phyloP scores from a whole-genome alignment of 495 filamentous ascomycete species.

The Polyplosphaeria fusca region DNA sequence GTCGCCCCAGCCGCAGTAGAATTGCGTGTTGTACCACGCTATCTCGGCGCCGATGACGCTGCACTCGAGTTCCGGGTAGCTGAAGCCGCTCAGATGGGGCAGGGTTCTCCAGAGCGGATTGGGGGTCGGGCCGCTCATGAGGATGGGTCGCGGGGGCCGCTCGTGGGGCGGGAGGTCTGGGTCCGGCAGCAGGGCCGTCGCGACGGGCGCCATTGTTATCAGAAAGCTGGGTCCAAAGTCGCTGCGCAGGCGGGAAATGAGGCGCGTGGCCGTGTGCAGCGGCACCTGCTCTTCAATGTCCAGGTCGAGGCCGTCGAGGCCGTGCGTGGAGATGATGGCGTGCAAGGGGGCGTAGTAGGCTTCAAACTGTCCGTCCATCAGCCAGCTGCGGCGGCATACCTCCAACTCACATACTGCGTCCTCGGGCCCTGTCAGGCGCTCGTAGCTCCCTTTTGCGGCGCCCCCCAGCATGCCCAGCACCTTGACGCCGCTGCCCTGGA shows the following conservation, averaged over 20 bases:
- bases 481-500: slow-evolving; percentile 45
- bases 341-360: slow-evolving; percentile 43
- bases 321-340: slow-evolving; percentile 36
- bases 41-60: slow-evolving; percentile 36
- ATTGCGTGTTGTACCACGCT: slow-evolving; percentile 47
- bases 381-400: slow-evolving; percentile 1
- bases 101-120: slow-evolving; percentile 29
- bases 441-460: slow-evolving; percentile 44
- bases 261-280: slow-evolving; percentile 35
- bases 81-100: slow-evolving; percentile 45
- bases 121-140: slow-evolving; percentile 9
- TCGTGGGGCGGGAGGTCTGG: slow-evolving; percentile 14
- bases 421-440: slow-evolving; percentile 39
- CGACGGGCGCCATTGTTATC: slow-evolving; percentile 46
- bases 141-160: slow-evolving; percentile 12
- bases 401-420: slow-evolving; percentile 21
- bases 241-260: slow-evolving; percentile 41
- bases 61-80: slow-evolving; percentile 42
- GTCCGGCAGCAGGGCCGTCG: slow-evolving; percentile 42
- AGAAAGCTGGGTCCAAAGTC: slow-evolving; percentile 48
- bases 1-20: slow-evolving; percentile 48
- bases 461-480: slow-evolving; percentile 48
- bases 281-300: slow-evolving; percentile 46
- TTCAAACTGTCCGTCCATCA: slow-evolving; percentile 38
- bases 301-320: slow-evolving; percentile 45